phyloP scores from a whole-genome alignment of 2,329 filamentous ascomycete species.

The Pseudogymnoascus pannorum region DNA sequence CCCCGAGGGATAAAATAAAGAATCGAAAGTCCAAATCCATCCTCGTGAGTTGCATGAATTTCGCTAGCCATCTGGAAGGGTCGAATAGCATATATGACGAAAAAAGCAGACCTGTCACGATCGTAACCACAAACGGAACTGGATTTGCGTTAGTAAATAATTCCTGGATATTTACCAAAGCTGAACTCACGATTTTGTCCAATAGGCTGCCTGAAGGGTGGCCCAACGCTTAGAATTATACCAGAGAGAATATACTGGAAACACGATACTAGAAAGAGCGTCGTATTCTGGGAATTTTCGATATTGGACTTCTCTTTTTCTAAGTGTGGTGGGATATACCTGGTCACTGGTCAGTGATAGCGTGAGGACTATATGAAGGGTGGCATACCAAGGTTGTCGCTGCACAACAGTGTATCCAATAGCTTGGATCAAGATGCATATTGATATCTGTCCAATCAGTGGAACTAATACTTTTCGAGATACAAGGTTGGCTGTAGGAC shows the following conservation, averaged over 20 bases:
- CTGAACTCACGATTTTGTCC: conserved; percentile 62
- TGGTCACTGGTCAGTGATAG: conserved; percentile 26
- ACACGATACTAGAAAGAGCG: conserved; percentile 81
- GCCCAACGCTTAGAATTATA: conserved; percentile 83
- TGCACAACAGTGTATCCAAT: conserved; percentile 68
- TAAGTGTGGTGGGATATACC: conserved; percentile 72
- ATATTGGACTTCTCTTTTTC: conserved; percentile 76
- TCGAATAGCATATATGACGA: conserved; percentile 74
- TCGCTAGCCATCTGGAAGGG: conserved; percentile 60
- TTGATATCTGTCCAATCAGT: conserved; percentile 76
- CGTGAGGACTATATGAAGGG: neutral
- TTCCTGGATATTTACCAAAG: conserved; percentile 9
- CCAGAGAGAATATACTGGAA: conserved; percentile 93
- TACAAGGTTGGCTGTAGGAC: conserved; percentile 86
- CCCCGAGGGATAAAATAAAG: conserved; percentile 63
- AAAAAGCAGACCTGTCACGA: conserved; percentile 58
- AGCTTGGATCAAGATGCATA: conserved; percentile 73
- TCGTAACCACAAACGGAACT: conserved; percentile 80
- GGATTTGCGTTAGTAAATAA: conserved; percentile 12
- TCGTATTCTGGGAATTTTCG: conserved; percentile 87
- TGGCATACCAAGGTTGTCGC: conserved; percentile 64
- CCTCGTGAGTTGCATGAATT: conserved; percentile 78
- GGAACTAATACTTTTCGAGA: conserved; percentile 87
- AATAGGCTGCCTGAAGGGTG: conserved; percentile 78
- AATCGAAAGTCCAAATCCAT: conserved; percentile 66